Base-by-base conservation (phyloP, 768 basidiomycete species). In the Termitomyces sp. region DNA sequence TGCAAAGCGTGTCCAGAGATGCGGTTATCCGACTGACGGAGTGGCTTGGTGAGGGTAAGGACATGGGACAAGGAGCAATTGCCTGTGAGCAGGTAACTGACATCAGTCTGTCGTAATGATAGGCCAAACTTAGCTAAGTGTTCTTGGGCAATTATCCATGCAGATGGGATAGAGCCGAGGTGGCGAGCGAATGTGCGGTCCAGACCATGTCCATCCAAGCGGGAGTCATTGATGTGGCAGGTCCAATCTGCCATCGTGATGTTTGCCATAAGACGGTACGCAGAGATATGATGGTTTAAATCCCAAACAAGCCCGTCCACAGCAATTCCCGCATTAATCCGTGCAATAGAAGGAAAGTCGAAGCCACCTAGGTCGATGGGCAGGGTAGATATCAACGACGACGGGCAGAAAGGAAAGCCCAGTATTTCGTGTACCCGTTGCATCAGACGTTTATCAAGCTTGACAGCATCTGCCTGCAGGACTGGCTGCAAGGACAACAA, bases 401-500 rank as follows among this genome's bases (percentile, higher is more conserved):
- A 54, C 0, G 47, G 57, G 9, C 40, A 32, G 49, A 65, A 71
- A 0, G 67, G 68, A 45, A 71, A 65, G 1, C 63, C 62, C 1
- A 59, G 41, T 16, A 52, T 25, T 0, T 57, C 27, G 38, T 70
- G 68, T 2, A 69, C 46, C 15, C 56, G 52, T 2, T 20, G 18
- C 1, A 52, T 50, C 0, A 70, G 33, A 2, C 20, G 20, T 0
- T 48, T 35, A 46, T 68, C 68, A 1, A 68, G 54, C 20, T 44
- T 31, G 7, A 39, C 53, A 2, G 63, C 63, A 44, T 70, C 60
- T 0, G n/a, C 4, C 0, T 32, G 54, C 3, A 45, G 48, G 16
- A 68, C 56, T n/a, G 66, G 63, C 51, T 69, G 66, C 2, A 69
- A 51, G 1, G 61, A 59, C 3, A 70, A 45, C 1, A 61, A 52